Conservation (phyloP, 768 basidiomycete species). For the Tephrocybe sp. region DNA sequence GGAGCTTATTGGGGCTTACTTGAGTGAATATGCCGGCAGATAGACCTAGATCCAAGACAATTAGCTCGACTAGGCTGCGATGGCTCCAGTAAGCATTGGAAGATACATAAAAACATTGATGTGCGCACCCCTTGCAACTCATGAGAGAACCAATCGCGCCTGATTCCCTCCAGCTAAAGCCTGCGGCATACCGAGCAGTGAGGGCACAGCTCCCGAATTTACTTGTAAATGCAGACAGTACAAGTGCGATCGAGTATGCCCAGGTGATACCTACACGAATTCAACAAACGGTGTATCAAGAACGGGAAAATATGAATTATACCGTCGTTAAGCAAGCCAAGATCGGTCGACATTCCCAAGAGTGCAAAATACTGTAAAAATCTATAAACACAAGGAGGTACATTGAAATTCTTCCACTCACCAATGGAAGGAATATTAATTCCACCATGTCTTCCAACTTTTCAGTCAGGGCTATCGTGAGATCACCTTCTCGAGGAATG, state of each 20-base stretch:
- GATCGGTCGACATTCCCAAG: slow-evolving; percentile 89
- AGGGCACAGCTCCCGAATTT: slow-evolving; percentile 87
- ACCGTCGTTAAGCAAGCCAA: slow-evolving; percentile 84
- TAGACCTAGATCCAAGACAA: slow-evolving; percentile 93
- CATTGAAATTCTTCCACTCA: slow-evolving; percentile 25
- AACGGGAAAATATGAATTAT: slow-evolving; percentile 2
- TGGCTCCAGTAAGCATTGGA: background rate
- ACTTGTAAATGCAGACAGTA: slow-evolving; percentile 72
- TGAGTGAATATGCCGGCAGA: slow-evolving; percentile 72
- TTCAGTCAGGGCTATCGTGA: slow-evolving; percentile 82
- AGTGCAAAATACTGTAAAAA: slow-evolving; percentile 79
- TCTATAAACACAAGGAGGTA: background rate
- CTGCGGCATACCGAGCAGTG: slow-evolving; percentile 64
- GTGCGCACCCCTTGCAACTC: slow-evolving; percentile 86
- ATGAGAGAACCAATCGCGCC: slow-evolving; percentile 88
- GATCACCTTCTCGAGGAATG: slow-evolving; percentile 85
- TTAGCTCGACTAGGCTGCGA: slow-evolving; percentile 82
- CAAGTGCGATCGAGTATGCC: slow-evolving; percentile 84
- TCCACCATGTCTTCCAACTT: slow-evolving; percentile 94
- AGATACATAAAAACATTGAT: background rate
- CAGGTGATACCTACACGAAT: slow-evolving; percentile 64
- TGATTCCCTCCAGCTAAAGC: slow-evolving; percentile 80
- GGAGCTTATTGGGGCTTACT: slow-evolving; percentile 24
- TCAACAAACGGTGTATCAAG: background rate
- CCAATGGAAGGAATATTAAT: slow-evolving; percentile 85